Evolutionary conservation across 306 rosid species (phyloP).

Genomic region (Quillaja saponaria): DNA sequence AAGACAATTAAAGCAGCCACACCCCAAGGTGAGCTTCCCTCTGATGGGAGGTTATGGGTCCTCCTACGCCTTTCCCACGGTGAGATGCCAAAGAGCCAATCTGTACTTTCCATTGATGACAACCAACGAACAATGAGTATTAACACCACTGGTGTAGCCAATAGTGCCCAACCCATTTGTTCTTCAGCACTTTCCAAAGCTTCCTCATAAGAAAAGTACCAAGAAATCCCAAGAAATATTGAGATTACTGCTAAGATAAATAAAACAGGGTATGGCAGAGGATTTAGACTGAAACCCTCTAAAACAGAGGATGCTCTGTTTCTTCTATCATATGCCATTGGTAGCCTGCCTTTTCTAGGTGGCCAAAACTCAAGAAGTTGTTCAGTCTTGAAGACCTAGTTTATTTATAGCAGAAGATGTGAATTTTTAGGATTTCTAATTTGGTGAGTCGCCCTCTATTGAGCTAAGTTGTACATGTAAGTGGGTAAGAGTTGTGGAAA

Average conservation of each 20-base stretch:
- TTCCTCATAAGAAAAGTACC: constrained; percentile 64
- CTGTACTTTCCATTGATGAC: constrained; percentile 60
- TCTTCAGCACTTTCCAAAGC: constrained; percentile 56
- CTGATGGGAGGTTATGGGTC: constrained; percentile 52
- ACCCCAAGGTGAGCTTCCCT: constrained; percentile 93
- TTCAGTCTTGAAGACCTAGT: neutral
- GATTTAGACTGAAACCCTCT: constrained; percentile 57
- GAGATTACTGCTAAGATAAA: constrained; percentile 54
- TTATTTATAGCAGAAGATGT: constrained; percentile 19
- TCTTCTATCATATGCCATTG: constrained; percentile 54
- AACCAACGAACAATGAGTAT: constrained; percentile 59
- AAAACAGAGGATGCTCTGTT: constrained; percentile 48
- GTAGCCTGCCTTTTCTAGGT: no score
- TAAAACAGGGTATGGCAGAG: constrained; percentile 75
- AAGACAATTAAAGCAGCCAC: constrained; percentile 83
- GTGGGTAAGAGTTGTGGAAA: no score
- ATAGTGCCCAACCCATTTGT: constrained; percentile 55
- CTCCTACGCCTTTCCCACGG: constrained; percentile 55
- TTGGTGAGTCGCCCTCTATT: neutral
- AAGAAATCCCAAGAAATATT: constrained; percentile 55
- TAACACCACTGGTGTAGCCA: constrained; percentile 53
- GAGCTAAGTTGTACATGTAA: neutral
- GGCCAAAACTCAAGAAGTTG: neutral
- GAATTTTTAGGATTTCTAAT: no score
- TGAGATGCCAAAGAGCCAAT: constrained; percentile 42